These are phyloP conservation scores for Boehmeria nivea DNA, from an alignment of 306 rosid species.

Conservation along the genomic window DNA sequence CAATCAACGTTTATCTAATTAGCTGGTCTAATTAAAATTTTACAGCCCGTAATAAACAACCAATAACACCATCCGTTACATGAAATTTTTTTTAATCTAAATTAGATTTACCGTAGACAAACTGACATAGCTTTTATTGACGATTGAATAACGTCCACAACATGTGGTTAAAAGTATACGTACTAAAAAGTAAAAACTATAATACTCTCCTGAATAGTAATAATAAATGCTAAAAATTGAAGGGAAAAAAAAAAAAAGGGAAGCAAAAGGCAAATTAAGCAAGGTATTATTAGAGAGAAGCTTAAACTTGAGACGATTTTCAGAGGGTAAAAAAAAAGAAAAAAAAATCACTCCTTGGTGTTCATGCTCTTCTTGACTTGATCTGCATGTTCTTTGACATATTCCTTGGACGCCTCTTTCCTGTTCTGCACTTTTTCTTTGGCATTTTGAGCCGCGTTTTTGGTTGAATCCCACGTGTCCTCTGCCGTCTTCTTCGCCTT, in stretches of 20 bases:
- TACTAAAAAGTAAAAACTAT: too few relatives aligned
- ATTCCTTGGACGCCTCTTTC: conserved; percentile 44
- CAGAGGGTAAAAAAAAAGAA: background rate
- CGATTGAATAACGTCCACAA: background rate
- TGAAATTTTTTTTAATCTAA: too few relatives aligned
- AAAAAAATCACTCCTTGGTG: conserved; percentile 20
- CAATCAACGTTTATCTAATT: too few relatives aligned
- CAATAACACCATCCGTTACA: too few relatives aligned
- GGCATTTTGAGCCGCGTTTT: conserved; percentile 53
- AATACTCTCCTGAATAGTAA: too few relatives aligned
- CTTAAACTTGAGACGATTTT: background rate
- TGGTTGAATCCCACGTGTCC: conserved; percentile 64
- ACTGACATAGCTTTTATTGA: background rate
- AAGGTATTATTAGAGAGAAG: background rate
- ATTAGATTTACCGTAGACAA: too few relatives aligned
- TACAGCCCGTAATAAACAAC: too few relatives aligned
- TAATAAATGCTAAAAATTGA: background rate
- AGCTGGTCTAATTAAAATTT: too few relatives aligned
- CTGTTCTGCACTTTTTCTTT: conserved; percentile 37
- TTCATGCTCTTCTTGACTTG: conserved; percentile 49
- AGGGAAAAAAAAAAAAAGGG: background rate
- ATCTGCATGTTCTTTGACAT: conserved; percentile 45
- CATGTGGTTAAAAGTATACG: background rate
- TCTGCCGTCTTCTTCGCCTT: conserved; percentile 64
- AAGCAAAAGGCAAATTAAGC: too few relatives aligned